Evolutionary conservation across 2,329 filamentous ascomycete genomes (phyloP).

Genomic region (Cadophora sp.): DNA sequence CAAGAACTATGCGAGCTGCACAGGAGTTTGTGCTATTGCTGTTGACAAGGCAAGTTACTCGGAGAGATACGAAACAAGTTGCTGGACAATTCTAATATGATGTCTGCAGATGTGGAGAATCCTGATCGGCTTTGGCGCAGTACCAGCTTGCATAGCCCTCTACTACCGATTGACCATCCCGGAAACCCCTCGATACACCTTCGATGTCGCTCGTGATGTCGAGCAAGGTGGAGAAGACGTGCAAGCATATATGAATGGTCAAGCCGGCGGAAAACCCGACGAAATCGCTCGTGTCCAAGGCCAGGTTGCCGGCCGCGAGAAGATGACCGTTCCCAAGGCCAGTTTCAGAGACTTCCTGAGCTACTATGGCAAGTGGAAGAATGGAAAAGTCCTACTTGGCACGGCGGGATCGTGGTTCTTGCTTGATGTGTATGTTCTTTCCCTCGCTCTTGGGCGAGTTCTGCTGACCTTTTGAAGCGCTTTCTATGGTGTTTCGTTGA

Average conservation of each 20-base stretch:
- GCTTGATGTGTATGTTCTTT: conserved; percentile 49
- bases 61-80: conserved; percentile 38
- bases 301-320: conserved; percentile 57
- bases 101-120: conserved; percentile 73
- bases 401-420: conserved; percentile 84
- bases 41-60: conserved; percentile 67
- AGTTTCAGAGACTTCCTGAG: conserved; percentile 73
- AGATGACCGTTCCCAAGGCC: conserved; percentile 67
- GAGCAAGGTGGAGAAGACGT: conserved; percentile 77
- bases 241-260: conserved; percentile 73
- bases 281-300: conserved; percentile 68
- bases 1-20: conserved; percentile 61
- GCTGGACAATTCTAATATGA: conserved; percentile 55
- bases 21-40: conserved; percentile 67
- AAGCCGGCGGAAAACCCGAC: conserved; percentile 67
- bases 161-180: conserved; percentile 87
- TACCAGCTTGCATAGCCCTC: conserved; percentile 82
- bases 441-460: not conserved
- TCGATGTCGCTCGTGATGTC: conserved; percentile 78
- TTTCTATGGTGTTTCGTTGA: conserved; percentile 75
- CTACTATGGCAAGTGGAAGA: conserved; percentile 75
- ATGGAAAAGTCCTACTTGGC: conserved; percentile 76
- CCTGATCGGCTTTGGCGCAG: conserved; percentile 70
- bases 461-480: conserved; percentile 22
- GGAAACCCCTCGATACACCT: conserved; percentile 87